Base-by-base conservation (phyloP, 1,284 basidiomycete genomes). In the Pisolithus thermaeus region DNA sequence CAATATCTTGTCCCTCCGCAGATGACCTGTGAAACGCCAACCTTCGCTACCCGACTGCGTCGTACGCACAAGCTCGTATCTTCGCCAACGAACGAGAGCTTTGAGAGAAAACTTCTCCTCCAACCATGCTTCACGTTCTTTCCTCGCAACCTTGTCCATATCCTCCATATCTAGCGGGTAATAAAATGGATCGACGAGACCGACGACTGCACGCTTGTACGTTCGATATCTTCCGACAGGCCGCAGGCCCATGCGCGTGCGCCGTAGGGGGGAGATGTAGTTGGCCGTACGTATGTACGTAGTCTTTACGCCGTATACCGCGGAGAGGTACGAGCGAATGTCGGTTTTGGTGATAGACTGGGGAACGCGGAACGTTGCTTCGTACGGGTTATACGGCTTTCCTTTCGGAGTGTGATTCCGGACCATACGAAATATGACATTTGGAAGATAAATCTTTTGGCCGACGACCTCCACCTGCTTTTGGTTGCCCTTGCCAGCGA, bases 271-370 rank as follows among this genome's bases (percentile, higher is more conserved):
- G 0, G 82, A 81, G 54, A 85, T 73, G 64, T 92, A 93, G 72
- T 92, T 90, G 74, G 90, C 90, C 16, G 94, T 97, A 39, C 93
- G 90, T 58, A 96, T 92, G 70, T 95, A 97, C 7, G 94, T 97
- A 51, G 87, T 87, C 61, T 84, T 75, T 39, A 97, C 85, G 56
- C 90, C 90, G 65, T 97, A 97, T 41, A 89, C 81, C 27, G 91
- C 77, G 37, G 73, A 72, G 28, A 97, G 81, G 69, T 97, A 96
- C 3, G 88, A 88, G 44, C 92, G 84, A 32, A 97, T 74, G 70
- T 94, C 92, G 56, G 87, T 91, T 73, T 97, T 97, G 52, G 92
- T 96, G 71, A 96, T 78, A 49, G 82, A 84, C 53, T 84, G 84
- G 1, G 88, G 83, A 40, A 97, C 80, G 52, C 92, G 88, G 77